Conservation (phyloP, 2,329 filamentous ascomycete species). For the Aureobasidium sp. region DNA sequence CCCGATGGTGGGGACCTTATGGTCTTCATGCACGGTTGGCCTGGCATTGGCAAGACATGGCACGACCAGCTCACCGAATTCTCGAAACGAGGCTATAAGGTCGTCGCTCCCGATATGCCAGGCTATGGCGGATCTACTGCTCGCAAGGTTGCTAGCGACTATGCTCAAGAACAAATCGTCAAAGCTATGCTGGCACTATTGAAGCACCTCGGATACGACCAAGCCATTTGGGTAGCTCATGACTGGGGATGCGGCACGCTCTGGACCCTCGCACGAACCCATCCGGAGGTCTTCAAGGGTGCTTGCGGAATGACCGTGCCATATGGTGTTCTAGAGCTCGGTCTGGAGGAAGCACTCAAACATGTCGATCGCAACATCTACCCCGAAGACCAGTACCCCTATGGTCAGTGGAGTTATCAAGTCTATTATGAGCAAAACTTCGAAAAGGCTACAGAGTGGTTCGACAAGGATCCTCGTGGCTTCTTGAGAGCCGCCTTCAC, state of each 20-base stretch:
- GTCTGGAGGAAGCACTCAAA: slow-evolving; percentile 28
- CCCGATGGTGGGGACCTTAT: slow-evolving; percentile 20
- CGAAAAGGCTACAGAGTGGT: slow-evolving; percentile 15
- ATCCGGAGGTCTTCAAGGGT: slow-evolving; percentile 26
- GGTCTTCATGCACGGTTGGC: slow-evolving; percentile 27
- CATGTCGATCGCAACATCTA: slow-evolving; percentile 37
- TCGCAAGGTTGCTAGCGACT: slow-evolving; percentile 22
- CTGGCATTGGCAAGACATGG: slow-evolving; percentile 29
- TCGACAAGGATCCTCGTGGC: slow-evolving; percentile 17
- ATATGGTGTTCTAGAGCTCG: slow-evolving; percentile 34
- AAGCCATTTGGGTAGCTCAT: slow-evolving; percentile 42
- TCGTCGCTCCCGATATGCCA: slow-evolving; percentile 27
- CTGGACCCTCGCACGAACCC: slow-evolving; percentile 23
- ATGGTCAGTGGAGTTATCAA: slow-evolving; percentile 30
- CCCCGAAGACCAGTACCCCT: slow-evolving; percentile 34
- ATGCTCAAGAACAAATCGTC: slow-evolving; percentile 24
- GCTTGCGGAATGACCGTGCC: slow-evolving; percentile 29
- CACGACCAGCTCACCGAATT: slow-evolving; percentile 28
- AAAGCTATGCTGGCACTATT: slow-evolving; percentile 30
- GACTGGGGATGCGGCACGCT: slow-evolving; percentile 34
- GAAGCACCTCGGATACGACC: slow-evolving; percentile 27
- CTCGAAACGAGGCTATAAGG: slow-evolving; percentile 19
- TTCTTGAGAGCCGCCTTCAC: slow-evolving; percentile 21
- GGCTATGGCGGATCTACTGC: slow-evolving; percentile 29
- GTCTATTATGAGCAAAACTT: slow-evolving; percentile 25